A percentile compares a stretch with the other conserved stretches of the same genome.
phyloP scores from a whole-genome alignment of 2,329 filamentous ascomycete species.

The Macrophomina pseudophaseolina region DNA sequence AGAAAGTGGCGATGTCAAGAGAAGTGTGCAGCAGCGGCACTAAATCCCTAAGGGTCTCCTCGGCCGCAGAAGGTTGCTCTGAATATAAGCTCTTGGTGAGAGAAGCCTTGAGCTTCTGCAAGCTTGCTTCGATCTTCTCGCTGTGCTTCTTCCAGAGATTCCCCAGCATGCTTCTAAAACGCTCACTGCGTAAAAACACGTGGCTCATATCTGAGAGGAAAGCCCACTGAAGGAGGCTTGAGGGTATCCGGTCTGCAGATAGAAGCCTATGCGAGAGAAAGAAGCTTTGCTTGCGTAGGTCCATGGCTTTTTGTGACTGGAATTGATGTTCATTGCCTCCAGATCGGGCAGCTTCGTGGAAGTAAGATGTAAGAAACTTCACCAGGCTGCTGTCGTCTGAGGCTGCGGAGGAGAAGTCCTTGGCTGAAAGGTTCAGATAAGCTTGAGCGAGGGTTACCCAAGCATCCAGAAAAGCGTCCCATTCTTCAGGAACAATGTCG shows the following conservation, averaged over 20 bases:
- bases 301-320: conserved; percentile 44
- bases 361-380: conserved; percentile 71
- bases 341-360: conserved; percentile 56
- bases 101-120: conserved; percentile 65
- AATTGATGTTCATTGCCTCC: conserved; percentile 32
- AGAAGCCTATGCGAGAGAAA: conserved; percentile 66
- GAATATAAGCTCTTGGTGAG: conserved; percentile 69
- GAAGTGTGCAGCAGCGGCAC: conserved; percentile 69
- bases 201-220: conserved; percentile 72
- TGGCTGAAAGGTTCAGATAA: conserved; percentile 64
- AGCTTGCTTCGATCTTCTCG: conserved; percentile 56
- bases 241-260: conserved; percentile 51
- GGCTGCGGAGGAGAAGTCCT: conserved; percentile 60
- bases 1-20: conserved; percentile 61
- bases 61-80: conserved; percentile 61
- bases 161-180: conserved; percentile 55
- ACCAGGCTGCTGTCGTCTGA: conserved; percentile 63
- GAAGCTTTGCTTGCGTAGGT: conserved; percentile 69
- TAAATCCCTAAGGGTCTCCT: conserved; percentile 62
- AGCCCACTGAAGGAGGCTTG: conserved; percentile 64
- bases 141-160: conserved; percentile 60
- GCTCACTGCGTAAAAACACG: conserved; percentile 68
- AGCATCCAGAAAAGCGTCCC: conserved; percentile 76
- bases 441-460: conserved; percentile 73
- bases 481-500: conserved; percentile 71